Base-by-base conservation (phyloP, 768 basidiomycete genomes). In the Mycena belliarum region DNA sequence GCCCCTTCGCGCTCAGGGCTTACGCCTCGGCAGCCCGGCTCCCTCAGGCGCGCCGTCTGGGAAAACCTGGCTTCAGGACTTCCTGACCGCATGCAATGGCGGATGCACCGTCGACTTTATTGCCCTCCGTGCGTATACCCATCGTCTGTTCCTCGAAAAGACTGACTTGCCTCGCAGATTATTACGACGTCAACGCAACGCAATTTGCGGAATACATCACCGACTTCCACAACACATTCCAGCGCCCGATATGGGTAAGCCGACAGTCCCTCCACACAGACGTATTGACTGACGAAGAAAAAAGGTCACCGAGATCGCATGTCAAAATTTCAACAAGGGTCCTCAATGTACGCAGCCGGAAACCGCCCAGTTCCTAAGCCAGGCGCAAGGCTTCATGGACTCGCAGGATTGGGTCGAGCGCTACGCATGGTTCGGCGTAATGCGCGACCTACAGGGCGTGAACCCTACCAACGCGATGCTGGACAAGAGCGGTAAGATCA, bases 351-450 rank as follows among this genome's bases (percentile, higher is more conserved):
- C 79, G 1, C 59, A 68, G 28, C 66, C 77, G 6, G 77, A 84
- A 23, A 70, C 83, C 10, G 66, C 72, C 8, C 50, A 65, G 26
- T 83, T 85, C 66, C 72, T 85, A 68, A 81, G 82, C 59, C 67
- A 68, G 14, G 84, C 83, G 0, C 79, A 82, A 55, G 51, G 67
- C 1, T 86, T 77, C 70, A 80, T 87, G 82, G 82, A 86, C 55
- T 60, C 63, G 6, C 71, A 79, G 1, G 66, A 70, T 23, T 86
- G 74, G 68, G 79, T 86, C 16, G 84, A 86, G 64, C 74, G 85
- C 6, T 86, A 85, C 65, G 72, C 82, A 10, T 87, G 82, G 83
- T 86, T 81, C 64, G 85, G 85, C 11, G 80, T 81, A 5, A 79
- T 83, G 79, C 71, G 72, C 57, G 69, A 82, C 63, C 63, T 82